Conservation (phyloP, 1,139 yeast species). For the Pichia sp. region DNA sequence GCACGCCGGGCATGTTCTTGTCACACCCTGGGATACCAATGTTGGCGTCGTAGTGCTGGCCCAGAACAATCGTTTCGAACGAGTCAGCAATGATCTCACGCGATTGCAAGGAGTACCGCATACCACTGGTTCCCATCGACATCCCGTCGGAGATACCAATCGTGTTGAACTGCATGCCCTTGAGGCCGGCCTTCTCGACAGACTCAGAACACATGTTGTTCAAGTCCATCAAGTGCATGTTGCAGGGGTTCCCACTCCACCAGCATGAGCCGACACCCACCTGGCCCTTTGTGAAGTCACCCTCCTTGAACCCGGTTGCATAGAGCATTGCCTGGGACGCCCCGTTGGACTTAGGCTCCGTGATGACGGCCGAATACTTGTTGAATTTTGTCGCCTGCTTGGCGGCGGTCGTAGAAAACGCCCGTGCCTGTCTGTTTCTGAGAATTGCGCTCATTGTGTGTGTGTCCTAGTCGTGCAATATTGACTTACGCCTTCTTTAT, state of each 20-base stretch:
- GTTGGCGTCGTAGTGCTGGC: conserved; percentile 91
- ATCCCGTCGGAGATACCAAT: conserved; percentile 96
- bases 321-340: conserved; percentile 99
- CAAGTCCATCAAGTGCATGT: conserved; percentile 88
- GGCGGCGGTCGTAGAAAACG: conserved; percentile 29
- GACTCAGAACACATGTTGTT: conserved; percentile 73
- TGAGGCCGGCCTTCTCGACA: conserved; percentile 81
- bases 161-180: conserved; percentile 93
- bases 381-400: conserved; percentile 51
- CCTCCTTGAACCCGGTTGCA: conserved; percentile 88
- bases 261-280: conserved; percentile 95
- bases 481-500: no score
- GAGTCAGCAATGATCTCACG: conserved; percentile 96
- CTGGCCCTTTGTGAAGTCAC: conserved; percentile 79
- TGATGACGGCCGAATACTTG: conserved; percentile 78
- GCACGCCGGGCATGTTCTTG: conserved; percentile 96
- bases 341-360: conserved; percentile 91
- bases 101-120: conserved; percentile 91
- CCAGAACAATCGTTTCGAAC: conserved; percentile 87
- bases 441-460: conserved; percentile 19
- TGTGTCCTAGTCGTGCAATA: no score
- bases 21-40: conserved; percentile 95
- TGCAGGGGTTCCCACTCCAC: conserved; percentile 99
- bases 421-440: conserved; percentile 22
- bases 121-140: conserved; percentile 94